Conservation (phyloP, 306 rosid species). For the Gastrolobium villosum region DNA sequence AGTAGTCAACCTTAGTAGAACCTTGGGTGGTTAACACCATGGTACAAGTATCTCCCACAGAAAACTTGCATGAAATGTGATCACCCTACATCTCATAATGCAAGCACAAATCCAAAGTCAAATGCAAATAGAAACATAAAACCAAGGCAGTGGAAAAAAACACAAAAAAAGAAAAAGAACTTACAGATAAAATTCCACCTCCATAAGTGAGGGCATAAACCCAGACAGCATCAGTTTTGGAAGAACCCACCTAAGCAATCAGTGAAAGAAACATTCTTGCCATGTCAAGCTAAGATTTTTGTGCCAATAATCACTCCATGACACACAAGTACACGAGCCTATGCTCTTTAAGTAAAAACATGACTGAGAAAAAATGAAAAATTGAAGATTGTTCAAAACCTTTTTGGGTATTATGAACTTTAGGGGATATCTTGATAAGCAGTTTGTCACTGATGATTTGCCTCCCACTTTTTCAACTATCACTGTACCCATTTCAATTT, state of each 20-base stretch:
- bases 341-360: not conserved
- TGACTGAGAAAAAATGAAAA: not conserved
- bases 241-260: slow-evolving; percentile 77
- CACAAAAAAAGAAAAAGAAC: slow-evolving; percentile 36
- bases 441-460: slow-evolving; percentile 67
- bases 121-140: not conserved
- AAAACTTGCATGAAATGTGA: slow-evolving; percentile 67
- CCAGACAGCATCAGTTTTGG: slow-evolving; percentile 85
- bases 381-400: slow-evolving; percentile 52
- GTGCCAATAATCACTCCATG: slow-evolving; percentile 11
- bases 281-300: slow-evolving; percentile 38
- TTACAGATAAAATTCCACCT: slow-evolving; percentile 94
- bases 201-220: slow-evolving; percentile 86
- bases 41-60: slow-evolving; percentile 70
- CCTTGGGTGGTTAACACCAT: slow-evolving; percentile 87
- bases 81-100: slow-evolving; percentile 70
- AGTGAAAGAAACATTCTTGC: slow-evolving; percentile 17
- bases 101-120: slow-evolving; percentile 37
- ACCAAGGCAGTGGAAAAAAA: not conserved
- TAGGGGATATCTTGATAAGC: slow-evolving; percentile 90
- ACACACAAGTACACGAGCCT: slow-evolving; percentile 8
- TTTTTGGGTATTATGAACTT: slow-evolving; percentile 86
- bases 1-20: slow-evolving; percentile 79
- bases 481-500: slow-evolving; percentile 62
- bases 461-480: slow-evolving; percentile 82